Base-by-base conservation (phyloP, 2,329 filamentous ascomycete genomes). In the Penicillium sumatraense region DNA sequence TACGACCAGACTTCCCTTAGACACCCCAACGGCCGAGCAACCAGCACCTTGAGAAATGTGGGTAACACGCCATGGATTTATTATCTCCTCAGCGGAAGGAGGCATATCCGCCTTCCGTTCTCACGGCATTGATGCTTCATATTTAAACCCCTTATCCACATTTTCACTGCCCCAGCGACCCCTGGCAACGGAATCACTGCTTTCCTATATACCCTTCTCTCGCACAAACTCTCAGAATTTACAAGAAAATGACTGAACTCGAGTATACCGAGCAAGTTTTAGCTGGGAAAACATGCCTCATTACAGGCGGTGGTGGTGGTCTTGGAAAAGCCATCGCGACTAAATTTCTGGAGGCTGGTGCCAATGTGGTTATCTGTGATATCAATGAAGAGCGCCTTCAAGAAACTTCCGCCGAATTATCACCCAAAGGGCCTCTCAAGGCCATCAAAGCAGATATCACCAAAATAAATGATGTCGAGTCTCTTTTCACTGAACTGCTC, bases 381-480 rank as follows among this genome's bases (percentile, higher is more conserved):
- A 59, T 75, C 50, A 72, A 75, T 55, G 58, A 68, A 10, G 59
- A 64, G 4, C 66, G 68, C 23, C 56, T 71, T 11, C 52, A 54
- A 26, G 38, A 62, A 23, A 60, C 59, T 27, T 71, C 53, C 1
- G 33, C 40, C 5, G 68, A 71, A 18, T 52, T 72, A 6, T 61
- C 63, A 1, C 20, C 53, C 2, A 63, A 57, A 35, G 68, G 63
- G 0, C 40, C 57, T 1, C 38, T 71, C 4, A 64, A 59, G 21
- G 68, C 70, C 7, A 50, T 76, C 27, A 68, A 75, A 49, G 59
- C 61, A 9, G 73, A 80, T 54, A 72, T 79, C 46, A 75, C 77
- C 7, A 65, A 66, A 0, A 65, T 69, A 11, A 57, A 58, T 0
- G 72, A 72, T 21, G 68, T 78, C 9, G 68, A 77, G 41, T 57